Conservation (phyloP, 1,284 basidiomycete genomes). For the Marasmius fiardii region DNA sequence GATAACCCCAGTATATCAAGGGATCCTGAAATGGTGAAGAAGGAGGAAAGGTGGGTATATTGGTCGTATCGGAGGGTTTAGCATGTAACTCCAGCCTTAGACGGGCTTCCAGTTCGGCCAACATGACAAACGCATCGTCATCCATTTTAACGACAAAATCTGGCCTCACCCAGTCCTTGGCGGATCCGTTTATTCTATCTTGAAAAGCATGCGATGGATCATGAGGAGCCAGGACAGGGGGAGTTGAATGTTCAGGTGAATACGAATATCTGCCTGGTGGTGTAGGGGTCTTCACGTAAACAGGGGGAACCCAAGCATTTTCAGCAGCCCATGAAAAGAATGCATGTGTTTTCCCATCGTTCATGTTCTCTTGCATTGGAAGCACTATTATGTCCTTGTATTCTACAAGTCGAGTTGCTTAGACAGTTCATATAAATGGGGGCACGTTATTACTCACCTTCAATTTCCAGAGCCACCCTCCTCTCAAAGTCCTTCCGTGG, state of each 20-base stretch:
- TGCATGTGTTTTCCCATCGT: constrained; percentile 81
- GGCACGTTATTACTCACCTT: constrained; percentile 56
- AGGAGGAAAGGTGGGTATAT: constrained; percentile 10
- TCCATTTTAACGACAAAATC: constrained; percentile 92
- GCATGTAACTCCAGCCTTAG: constrained; percentile 71
- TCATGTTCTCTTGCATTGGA: constrained; percentile 89
- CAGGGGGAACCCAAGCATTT: constrained; percentile 88
- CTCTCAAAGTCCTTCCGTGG: constrained; percentile 80
- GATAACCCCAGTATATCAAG: constrained; percentile 92
- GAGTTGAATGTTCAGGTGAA: constrained; percentile 47
- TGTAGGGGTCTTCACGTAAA: constrained; percentile 44
- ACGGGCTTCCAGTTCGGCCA: constrained; percentile 87
- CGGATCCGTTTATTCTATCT: constrained; percentile 40
- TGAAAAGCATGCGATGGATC: constrained; percentile 57
- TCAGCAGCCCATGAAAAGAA: constrained; percentile 89
- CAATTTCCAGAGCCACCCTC: constrained; percentile 85
- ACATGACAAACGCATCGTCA: constrained; percentile 92
- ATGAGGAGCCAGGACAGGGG: constrained; percentile 61
- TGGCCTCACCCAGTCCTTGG: constrained; percentile 70
- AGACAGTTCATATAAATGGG: constrained; percentile 1
- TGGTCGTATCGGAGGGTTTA: constrained; percentile 19
- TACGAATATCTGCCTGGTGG: constrained; percentile 54
- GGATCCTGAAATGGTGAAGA: constrained; percentile 44
- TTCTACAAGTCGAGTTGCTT: constrained; percentile 38
- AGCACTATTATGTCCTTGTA: constrained; percentile 90